Evolutionary conservation across 2,329 filamentous ascomycete species (phyloP).

Genomic region (Sphaceloma murrayae): DNA sequence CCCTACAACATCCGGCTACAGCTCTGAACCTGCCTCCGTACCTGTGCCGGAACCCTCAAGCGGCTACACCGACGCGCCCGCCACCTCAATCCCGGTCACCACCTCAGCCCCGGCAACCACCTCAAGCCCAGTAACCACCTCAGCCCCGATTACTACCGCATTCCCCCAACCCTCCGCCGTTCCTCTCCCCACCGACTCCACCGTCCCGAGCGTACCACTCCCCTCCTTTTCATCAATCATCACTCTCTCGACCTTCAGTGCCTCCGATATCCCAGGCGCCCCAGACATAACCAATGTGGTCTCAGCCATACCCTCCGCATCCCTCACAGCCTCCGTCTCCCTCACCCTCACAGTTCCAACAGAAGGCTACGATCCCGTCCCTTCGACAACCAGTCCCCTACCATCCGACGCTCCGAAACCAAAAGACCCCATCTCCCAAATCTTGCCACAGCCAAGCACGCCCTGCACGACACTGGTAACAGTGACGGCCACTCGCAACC

Average conservation of each 20-base stretch:
- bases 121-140: too few species aligned
- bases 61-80: neutral
- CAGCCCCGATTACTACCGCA: neutral
- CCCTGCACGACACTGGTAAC: neutral
- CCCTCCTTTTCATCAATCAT: neutral
- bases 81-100: too few species aligned
- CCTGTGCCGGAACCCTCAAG: neutral
- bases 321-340: neutral
- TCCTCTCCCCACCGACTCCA: conserved; percentile 9
- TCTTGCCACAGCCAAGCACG: neutral
- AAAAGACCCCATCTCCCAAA: neutral
- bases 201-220: neutral
- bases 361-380: neutral
- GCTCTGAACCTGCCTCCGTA: neutral
- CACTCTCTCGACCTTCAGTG: neutral
- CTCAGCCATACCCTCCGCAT: neutral
- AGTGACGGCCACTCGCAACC: neutral
- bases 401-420: conserved; percentile 4
- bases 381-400: too few species aligned
- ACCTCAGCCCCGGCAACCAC: too few species aligned
- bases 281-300: neutral
- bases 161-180: conserved; percentile 2
- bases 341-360: neutral
- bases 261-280: neutral
- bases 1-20: neutral